phyloP scores from a whole-genome alignment of 306 rosid genomes.

The Macrotyloma uniflorum region DNA sequence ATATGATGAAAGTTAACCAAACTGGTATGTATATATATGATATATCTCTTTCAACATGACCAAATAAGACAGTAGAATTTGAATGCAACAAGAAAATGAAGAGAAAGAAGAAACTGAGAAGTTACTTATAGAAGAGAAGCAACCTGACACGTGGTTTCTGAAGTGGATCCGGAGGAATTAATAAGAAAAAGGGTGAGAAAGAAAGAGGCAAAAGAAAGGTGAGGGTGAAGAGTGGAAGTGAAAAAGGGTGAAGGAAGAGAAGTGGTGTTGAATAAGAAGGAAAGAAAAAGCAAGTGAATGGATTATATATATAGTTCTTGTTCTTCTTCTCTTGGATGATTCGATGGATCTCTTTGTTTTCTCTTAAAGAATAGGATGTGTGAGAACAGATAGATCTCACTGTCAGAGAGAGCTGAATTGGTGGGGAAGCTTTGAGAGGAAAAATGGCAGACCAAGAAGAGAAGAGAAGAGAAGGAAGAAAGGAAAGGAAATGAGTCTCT shows the following conservation, averaged over 20 bases:
- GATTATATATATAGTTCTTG: background rate
- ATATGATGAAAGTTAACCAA: background rate
- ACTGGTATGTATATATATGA: background rate
- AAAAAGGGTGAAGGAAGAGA: background rate
- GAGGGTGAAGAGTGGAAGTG: background rate
- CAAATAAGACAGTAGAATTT: background rate
- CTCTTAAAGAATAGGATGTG: constrained; percentile 2
- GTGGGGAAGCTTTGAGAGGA: constrained; percentile 61
- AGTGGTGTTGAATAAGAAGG: background rate
- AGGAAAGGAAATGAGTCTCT: constrained; percentile 6
- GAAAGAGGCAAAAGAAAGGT: constrained; percentile 20
- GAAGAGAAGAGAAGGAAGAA: background rate
- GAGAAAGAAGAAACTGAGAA: background rate
- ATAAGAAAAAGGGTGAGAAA: background rate
- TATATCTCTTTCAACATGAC: background rate
- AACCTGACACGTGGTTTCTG: background rate
- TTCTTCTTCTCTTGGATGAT: background rate
- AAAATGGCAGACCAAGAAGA: constrained; percentile 37
- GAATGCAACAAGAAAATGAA: background rate
- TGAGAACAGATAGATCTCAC: background rate
- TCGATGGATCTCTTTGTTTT: constrained; percentile 8
- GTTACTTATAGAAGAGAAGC: background rate
- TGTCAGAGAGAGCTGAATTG: constrained; percentile 15
- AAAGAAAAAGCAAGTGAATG: background rate
- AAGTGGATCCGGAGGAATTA: background rate